A percentile compares a stretch with the other conserved stretches of the same genome.
Conservation (phyloP, 1,139 yeast genomes). For the Trichomonascaceae sp. region DNA sequence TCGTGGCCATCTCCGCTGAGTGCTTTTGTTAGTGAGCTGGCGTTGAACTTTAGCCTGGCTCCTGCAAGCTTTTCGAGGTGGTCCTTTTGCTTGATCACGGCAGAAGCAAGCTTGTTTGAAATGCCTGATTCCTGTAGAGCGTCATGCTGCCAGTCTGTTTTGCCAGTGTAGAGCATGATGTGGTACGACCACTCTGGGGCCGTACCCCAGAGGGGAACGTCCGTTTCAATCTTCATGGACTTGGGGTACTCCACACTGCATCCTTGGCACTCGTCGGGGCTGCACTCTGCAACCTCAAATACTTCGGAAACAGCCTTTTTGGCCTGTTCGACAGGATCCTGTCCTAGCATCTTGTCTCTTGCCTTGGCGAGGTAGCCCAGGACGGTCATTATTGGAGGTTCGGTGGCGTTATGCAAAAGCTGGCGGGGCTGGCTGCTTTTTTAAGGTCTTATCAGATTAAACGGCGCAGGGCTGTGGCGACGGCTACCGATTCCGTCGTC, state of each 20-base stretch:
- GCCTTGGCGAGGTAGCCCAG: too few species aligned
- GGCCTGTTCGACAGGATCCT: constrained; percentile 1
- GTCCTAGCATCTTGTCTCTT: too few species aligned
- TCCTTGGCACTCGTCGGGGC: constrained; percentile 17
- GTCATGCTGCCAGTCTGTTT: constrained; percentile 72
- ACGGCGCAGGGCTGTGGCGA: too few species aligned
- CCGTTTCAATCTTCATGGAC: constrained; percentile 41
- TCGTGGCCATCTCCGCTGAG: constrained; percentile 9
- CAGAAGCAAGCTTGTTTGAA: constrained; percentile 35
- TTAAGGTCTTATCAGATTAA: too few species aligned
- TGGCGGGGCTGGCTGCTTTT: too few species aligned
- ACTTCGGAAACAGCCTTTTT: constrained; percentile 7
- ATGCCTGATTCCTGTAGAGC: constrained; percentile 44
- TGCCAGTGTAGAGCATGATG: constrained; percentile 69
- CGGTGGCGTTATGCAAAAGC: too few species aligned
- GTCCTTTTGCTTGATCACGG: constrained; percentile 4
- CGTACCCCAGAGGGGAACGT: constrained; percentile 51
- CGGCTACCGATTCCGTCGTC: too few species aligned
- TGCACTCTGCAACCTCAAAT: constrained; percentile 15
- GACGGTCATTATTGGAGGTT: too few species aligned
- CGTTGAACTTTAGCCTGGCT: constrained; percentile 21
- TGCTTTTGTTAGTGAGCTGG: constrained; percentile 15
- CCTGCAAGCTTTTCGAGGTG: constrained; percentile 10
- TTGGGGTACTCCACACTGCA: constrained; percentile 33
- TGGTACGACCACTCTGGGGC: constrained; percentile 61